Percentiles rank a stretch among this genome's conserved stretches.
Conservation (phyloP, 2,329 filamentous ascomycete species). For the Phialocephala sp. region DNA sequence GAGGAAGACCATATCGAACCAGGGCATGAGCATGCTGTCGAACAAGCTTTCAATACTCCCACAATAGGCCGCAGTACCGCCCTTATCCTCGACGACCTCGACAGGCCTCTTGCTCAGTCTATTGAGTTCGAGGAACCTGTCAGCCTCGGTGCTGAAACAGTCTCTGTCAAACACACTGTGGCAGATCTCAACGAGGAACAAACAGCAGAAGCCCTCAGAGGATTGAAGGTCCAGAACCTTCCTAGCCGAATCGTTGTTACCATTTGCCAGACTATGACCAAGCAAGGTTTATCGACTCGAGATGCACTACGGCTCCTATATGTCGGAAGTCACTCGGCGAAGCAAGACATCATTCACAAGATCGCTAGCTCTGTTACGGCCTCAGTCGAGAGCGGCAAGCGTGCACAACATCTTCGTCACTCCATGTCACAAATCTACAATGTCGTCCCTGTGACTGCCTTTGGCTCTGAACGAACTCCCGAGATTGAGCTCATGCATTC, state of each 20-base stretch:
- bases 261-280: constrained; percentile 56
- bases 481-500: constrained; percentile 59
- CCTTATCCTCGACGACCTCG: constrained; percentile 37
- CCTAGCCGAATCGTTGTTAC: constrained; percentile 49
- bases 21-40: constrained; percentile 36
- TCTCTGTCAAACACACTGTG: constrained; percentile 55
- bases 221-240: constrained; percentile 42
- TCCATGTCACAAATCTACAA: constrained; percentile 54
- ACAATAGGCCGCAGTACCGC: constrained; percentile 41
- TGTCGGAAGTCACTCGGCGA: constrained; percentile 50
- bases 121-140: constrained; percentile 54
- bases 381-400: constrained; percentile 44
- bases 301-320: constrained; percentile 57
- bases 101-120: constrained; percentile 42
- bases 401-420: constrained; percentile 40
- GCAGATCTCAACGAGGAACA: constrained; percentile 50
- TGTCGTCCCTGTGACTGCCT: constrained; percentile 56
- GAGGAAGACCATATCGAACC: constrained; percentile 35
- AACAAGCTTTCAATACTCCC: constrained; percentile 40
- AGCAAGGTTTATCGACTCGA: constrained; percentile 49
- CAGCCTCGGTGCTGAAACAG: constrained; percentile 45
- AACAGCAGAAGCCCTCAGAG: constrained; percentile 44
- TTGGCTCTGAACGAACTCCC: constrained; percentile 51
- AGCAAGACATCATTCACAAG: constrained; percentile 51
- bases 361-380: constrained; percentile 55